These are phyloP conservation scores for Talaromyces marneffei DNA, from an alignment of 2,329 filamentous ascomycete species.

Conservation along the genomic window DNA sequence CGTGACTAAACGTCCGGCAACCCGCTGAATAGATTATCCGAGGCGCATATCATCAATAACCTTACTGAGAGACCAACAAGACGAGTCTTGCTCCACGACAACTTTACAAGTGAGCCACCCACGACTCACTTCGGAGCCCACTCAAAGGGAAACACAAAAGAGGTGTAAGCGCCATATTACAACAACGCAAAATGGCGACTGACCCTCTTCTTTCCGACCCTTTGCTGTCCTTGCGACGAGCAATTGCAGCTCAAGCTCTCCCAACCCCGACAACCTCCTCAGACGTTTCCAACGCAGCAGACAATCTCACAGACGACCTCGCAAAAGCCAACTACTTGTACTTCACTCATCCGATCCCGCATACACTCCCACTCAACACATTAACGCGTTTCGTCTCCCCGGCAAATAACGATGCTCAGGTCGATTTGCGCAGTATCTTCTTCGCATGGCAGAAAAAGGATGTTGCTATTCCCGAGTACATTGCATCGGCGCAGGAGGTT, in stretches of 20 bases:
- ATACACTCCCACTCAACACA: conserved; percentile 62
- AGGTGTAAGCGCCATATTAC: background rate
- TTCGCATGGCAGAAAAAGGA: conserved; percentile 96
- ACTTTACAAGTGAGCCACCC: background rate
- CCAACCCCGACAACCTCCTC: conserved; percentile 69
- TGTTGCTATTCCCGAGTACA: conserved; percentile 83
- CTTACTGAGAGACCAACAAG: background rate
- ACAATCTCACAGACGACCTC: conserved; percentile 58
- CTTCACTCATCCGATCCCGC: conserved; percentile 58
- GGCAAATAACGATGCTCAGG: conserved; percentile 54
- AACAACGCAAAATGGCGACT: conserved; percentile 42
- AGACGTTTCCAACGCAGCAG: conserved; percentile 49
- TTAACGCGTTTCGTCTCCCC: conserved; percentile 84
- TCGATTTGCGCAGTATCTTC: conserved; percentile 90
- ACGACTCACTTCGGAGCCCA: background rate
- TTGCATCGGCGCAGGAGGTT: conserved; percentile 70
- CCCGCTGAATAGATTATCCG: background rate
- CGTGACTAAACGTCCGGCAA: conserved; percentile 3
- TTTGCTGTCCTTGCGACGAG: conserved; percentile 74
- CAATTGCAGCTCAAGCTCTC: conserved; percentile 64
- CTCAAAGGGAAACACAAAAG: background rate
- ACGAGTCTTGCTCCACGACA: background rate
- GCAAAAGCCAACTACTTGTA: conserved; percentile 72
- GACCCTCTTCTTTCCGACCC: conserved; percentile 59
- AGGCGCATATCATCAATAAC: background rate